These are phyloP conservation scores for Entomortierella lignicola DNA, from an alignment of 192 early-diverging fungal genomes.

Conservation along the genomic window DNA sequence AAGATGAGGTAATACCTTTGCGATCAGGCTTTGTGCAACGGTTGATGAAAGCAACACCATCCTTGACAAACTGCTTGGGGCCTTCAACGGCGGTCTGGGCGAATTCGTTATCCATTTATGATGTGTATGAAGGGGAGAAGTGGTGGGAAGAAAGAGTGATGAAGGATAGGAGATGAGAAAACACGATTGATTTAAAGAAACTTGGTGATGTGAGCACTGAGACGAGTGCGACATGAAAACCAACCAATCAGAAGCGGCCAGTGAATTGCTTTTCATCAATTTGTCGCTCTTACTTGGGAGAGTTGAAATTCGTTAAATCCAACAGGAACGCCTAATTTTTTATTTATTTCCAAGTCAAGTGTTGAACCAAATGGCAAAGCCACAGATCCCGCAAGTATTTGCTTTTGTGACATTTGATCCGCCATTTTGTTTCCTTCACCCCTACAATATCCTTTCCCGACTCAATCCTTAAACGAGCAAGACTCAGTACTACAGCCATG, in stretches of 20 bases:
- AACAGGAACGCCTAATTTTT: background rate
- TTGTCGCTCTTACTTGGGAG: background rate
- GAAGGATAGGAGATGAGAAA: background rate
- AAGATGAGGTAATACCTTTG: slow-evolving; percentile 73
- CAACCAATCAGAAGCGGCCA: slow-evolving; percentile 46
- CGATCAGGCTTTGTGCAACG: slow-evolving; percentile 98
- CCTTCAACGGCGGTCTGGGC: slow-evolving; percentile 78
- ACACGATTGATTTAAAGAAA: background rate
- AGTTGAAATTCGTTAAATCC: background rate
- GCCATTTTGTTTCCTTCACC: background rate
- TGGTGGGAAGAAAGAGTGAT: slow-evolving; percentile 1
- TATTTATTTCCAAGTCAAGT: background rate
- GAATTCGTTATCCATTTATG: slow-evolving; percentile 65
- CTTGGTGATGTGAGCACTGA: slow-evolving; percentile 4
- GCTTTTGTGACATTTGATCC: background rate
- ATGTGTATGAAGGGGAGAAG: slow-evolving; percentile 4
- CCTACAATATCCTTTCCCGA: background rate
- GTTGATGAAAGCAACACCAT: slow-evolving; percentile 91
- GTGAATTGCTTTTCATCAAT: background rate
- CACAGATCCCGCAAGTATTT: too few relatives aligned
- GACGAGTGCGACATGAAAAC: background rate
- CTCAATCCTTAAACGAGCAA: background rate
- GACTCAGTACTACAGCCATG: slow-evolving; percentile 26
- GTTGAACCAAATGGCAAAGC: too few relatives aligned
- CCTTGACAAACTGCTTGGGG: slow-evolving; percentile 93